Conservation (phyloP, 2,329 filamentous ascomycete species). For the Phaeosphaeriaceae sp. region DNA sequence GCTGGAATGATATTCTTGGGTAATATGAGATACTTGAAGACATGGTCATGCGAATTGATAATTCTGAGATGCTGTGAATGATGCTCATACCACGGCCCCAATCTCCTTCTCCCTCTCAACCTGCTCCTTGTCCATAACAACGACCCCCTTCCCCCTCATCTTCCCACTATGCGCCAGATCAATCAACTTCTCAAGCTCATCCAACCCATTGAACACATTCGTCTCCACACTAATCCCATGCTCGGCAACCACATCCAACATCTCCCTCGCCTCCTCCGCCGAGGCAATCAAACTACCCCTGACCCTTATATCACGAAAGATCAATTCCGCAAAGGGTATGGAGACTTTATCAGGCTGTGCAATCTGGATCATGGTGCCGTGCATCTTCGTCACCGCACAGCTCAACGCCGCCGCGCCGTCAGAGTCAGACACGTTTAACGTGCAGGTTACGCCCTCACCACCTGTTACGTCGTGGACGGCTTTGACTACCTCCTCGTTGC, state of each 20-base stretch:
- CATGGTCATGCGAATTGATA: too few species aligned
- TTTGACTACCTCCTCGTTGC: slow-evolving; percentile 57
- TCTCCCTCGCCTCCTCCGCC: slow-evolving; percentile 54
- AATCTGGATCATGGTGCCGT: slow-evolving; percentile 66
- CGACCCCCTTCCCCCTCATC: slow-evolving; percentile 64
- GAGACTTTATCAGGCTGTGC: slow-evolving; percentile 53
- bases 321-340: slow-evolving; percentile 57
- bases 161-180: slow-evolving; percentile 61
- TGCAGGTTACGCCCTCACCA: slow-evolving; percentile 60
- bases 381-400: slow-evolving; percentile 66
- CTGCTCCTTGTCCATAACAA: slow-evolving; percentile 60
- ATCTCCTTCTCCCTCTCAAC: slow-evolving; percentile 47
- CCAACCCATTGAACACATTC: slow-evolving; percentile 61
- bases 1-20: too few species aligned
- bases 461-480: slow-evolving; percentile 58
- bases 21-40: too few species aligned
- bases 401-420: slow-evolving; percentile 58
- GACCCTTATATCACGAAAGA: slow-evolving; percentile 63
- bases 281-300: slow-evolving; percentile 57
- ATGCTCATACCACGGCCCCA: slow-evolving; percentile 3
- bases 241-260: slow-evolving; percentile 58
- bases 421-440: slow-evolving; percentile 64
- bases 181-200: slow-evolving; percentile 60
- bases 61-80: too few species aligned
- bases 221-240: slow-evolving; percentile 59